phyloP scores from a whole-genome alignment of 768 basidiomycete species.

The Russula brevipes region DNA sequence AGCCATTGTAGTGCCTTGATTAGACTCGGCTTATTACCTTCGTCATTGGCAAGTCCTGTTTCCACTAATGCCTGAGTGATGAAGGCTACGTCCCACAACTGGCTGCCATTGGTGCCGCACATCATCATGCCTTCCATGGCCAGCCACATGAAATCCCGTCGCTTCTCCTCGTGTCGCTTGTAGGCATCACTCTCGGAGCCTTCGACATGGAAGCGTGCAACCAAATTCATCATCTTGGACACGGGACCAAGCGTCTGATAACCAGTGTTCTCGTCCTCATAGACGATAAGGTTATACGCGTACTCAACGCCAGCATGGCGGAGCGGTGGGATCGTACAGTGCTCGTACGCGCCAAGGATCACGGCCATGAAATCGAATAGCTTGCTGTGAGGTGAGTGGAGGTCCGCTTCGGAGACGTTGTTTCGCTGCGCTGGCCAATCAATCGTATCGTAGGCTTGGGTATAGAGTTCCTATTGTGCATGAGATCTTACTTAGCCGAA shows the following conservation, averaged over 20 bases:
- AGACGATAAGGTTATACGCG: slow-evolving; percentile 72
- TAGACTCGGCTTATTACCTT: slow-evolving; percentile 62
- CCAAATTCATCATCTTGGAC: slow-evolving; percentile 92
- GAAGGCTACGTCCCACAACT: slow-evolving; percentile 93
- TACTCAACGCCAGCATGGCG: slow-evolving; percentile 56
- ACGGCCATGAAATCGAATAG: slow-evolving; percentile 64
- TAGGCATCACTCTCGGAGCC: slow-evolving; percentile 75
- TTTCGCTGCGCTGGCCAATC: slow-evolving; percentile 90
- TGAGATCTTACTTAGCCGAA: slow-evolving; percentile 9
- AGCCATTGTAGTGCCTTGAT: slow-evolving; percentile 66
- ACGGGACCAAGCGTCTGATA: slow-evolving; percentile 91
- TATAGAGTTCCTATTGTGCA: slow-evolving; percentile 68
- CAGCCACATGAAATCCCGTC: slow-evolving; percentile 94
- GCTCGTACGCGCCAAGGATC: slow-evolving; percentile 66
- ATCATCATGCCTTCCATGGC: slow-evolving; percentile 88
- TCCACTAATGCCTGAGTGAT: slow-evolving; percentile 92
- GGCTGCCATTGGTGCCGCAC: slow-evolving; percentile 92
- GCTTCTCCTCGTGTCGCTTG: slow-evolving; percentile 65
- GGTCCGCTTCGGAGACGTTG: slow-evolving; percentile 69
- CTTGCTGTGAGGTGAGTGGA: slow-evolving; percentile 77
- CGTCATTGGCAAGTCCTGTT: slow-evolving; percentile 69
- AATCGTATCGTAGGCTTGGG: slow-evolving; percentile 73
- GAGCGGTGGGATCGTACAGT: slow-evolving; percentile 65
- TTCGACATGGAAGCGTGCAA: slow-evolving; percentile 70
- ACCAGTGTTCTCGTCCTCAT: slow-evolving; percentile 92